Evolutionary conservation across 2,329 filamentous ascomycete species (phyloP), one percentile per base, ranked within the genome.

Genomic region (Teratosphaeria pseudoeucalypti): DNA sequence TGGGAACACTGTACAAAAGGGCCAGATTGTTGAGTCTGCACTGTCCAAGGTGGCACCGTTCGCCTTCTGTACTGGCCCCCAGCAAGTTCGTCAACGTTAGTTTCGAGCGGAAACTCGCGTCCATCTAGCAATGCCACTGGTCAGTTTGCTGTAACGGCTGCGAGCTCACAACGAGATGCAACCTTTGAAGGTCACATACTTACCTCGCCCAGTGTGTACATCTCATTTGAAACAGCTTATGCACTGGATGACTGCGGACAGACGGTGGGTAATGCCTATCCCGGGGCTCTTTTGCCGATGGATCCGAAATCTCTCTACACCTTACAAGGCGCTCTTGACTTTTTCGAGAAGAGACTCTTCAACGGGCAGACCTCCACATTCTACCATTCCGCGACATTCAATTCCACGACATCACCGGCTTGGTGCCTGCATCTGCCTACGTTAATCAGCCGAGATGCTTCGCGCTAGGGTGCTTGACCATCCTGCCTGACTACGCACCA

Each of bases 121-220:
- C 34, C 3, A 39, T 39, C 34, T 14, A 14, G 34, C 34, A 39
- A 39, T 39, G 34, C 34, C 34, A 39, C 34, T 39, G 34, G 34
- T 14, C 11, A 39, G 6, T 39, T 14, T 39, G 34, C 34, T 39
- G 34, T 39, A 10, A 39, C 34, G 34, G 34, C 34, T 12, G 11
- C 34, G 16, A 10, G 34, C 34, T 39, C 34, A 12, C 11, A 14
- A 39, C 11, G 11, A 14, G 34, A 12, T 14, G 34, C 34, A 39
- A 39, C 34, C 1, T 39, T 39, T 14, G 32, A 63, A 62, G 34
- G 34, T 37, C 52, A 37, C 16, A 64, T 62, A 34, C 39, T 67
- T 23, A 67, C 63, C 26, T 67, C 64, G 12, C 59, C 60, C 6
- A 61, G 63, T n/a, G 61, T 66, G 9, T 66, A 66, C 55, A 62